Evolutionary conservation across 176 grass and related monocot species (phyloP), one percentile per base, ranked within the genome.

Genomic region (Eleusine indica): DNA sequence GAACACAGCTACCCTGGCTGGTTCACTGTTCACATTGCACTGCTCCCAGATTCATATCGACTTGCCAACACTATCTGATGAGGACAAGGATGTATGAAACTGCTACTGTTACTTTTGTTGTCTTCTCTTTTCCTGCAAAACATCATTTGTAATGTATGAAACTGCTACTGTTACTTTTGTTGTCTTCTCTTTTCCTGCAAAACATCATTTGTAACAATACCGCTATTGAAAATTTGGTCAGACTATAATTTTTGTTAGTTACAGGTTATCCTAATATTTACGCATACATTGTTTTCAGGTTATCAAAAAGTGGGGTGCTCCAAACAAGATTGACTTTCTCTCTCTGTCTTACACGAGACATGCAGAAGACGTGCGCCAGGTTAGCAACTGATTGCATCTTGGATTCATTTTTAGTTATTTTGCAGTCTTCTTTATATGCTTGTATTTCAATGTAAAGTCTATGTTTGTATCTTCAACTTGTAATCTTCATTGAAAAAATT

Each of bases 291-390:
- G 10, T 9, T 97, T 84, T 86, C 88, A 97, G 94, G 91, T 87
- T 87, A 96, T 99, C 75, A 92, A 66, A 71, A 99, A 93, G 70
- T 99, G 91, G 91, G 97, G 97, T 78, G 91, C 91, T 83, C 88
- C 82, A 19, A 99, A 99, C 83, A 99, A 99, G 84, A 99, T 99
- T 76, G 97, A 99, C 70, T 99, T 99, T 75, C 87, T 99, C 62
- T 99, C 97, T 74, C 53, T 99, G 56, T 96, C 93, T 89, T 99
- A 99, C 83, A 99, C 97, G 38, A 96, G 97, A 32, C 93, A 96
- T 35, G 97, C 91, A 56, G 84, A 99, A 80, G 97, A 99, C 89
- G 97, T 99, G 71, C 88, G 89, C 32, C 89, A 99, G 83, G 97
- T 96, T 83, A 80, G 83, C 44, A 53, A 70, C 40, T 68, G 30